Evolutionary conservation across 2,329 filamentous ascomycete genomes (phyloP), one percentile per base, ranked within the genome.

Genomic region (Chaetomiaceae sp.): DNA sequence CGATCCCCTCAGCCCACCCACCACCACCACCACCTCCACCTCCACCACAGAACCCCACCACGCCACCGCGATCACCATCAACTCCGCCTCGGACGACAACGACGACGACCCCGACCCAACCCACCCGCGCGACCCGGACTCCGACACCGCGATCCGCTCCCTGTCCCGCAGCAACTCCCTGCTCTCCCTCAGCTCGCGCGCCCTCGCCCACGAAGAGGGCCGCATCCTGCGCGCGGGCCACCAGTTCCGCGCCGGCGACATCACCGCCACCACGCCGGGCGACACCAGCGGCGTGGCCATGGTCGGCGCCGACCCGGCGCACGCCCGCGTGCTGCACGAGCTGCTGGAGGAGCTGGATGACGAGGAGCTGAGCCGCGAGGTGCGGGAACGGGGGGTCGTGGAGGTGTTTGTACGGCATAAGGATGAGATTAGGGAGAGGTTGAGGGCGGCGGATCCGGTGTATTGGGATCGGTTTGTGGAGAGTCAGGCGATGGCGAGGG

Each of bases 401-500:
- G 68, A 70, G 45, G 75, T 79, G 0, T 81, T 88, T 54, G 73
- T 78, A 56, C 76, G 82, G 58, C 64, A 81, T 52, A 70, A 67
- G 47, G 72, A 75, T 14, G 60, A 74, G 42, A 68, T 81, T 17
- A 61, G 74, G 33, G 65, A 68, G 49, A 58, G 64, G 40, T 59
- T 83, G 53, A 70, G 78, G 15, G 78, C 77, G 5, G 73, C 75
- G 22, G 86, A 88, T 53, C 79, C 81, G 0, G 77, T 81, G 51
- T 74, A 84, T 61, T 79, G 86, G 75, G 74, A 76, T 40, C 66
- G 67, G 7, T 79, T 89, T 58, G 72, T 76, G 19, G 78, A 84
- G 63, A 70, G 74, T 30, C 79, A 82, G 64, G 68, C 76, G 57
- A 79, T 79, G 64, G 75, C 77, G 6, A 67, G 71, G 47, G 74